Evolutionary conservation across 2,329 filamentous ascomycete species (phyloP).

Genomic region (Curvularia sp.): DNA sequence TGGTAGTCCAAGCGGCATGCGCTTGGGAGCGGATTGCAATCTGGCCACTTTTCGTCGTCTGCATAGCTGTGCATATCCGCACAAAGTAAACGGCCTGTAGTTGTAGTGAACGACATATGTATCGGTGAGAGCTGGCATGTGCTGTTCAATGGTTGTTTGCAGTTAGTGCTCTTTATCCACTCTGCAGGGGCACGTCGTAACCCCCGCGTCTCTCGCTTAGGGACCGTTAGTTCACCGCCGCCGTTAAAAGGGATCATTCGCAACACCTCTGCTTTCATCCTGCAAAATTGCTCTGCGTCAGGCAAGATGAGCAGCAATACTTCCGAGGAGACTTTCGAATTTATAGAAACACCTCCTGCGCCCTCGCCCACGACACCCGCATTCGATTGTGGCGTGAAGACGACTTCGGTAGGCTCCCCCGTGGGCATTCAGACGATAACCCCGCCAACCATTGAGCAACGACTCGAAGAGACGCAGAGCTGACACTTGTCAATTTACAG

Average conservation of each 20-base stretch:
- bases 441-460: constrained; percentile 43
- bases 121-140: too few relatives aligned
- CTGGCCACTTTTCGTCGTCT: neutral
- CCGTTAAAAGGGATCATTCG: constrained; percentile 37
- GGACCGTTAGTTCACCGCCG: constrained; percentile 32
- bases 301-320: constrained; percentile 46
- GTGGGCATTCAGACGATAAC: constrained; percentile 21
- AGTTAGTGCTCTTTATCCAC: too few relatives aligned
- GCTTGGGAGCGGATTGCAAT: neutral
- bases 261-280: constrained; percentile 34
- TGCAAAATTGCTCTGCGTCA: constrained; percentile 44
- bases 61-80: neutral
- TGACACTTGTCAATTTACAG: constrained; percentile 56
- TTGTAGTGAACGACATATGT: too few relatives aligned
- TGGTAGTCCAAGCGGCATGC: neutral
- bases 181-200: constrained; percentile 16
- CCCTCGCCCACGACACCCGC: constrained; percentile 58
- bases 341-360: constrained; percentile 68
- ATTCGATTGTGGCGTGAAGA: constrained; percentile 66
- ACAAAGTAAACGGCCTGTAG: neutral
- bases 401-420: constrained; percentile 61
- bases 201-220: constrained; percentile 32
- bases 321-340: constrained; percentile 67
- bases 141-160: too few relatives aligned
- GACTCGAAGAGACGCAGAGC: constrained; percentile 24